phyloP scores from a whole-genome alignment of 2,329 filamentous ascomycete genomes.

The Ceratocystis smalleyi region DNA sequence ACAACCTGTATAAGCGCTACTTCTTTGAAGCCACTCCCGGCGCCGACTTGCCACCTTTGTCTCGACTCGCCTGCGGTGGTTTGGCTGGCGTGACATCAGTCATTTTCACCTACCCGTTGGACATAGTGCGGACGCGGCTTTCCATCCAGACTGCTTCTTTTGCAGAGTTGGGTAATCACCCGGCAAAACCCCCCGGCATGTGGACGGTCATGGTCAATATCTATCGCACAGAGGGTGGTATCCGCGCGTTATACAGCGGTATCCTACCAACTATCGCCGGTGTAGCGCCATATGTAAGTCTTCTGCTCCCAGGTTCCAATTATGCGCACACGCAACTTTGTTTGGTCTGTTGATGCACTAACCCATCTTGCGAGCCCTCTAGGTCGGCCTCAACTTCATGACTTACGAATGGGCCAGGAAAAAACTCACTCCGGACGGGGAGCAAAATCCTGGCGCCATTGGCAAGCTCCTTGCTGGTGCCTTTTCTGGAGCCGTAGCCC shows the following conservation, averaged over 20 bases:
- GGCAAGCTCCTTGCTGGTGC: slow-evolving; percentile 83
- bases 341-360: background rate
- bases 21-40: slow-evolving; percentile 66
- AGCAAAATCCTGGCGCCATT: slow-evolving; percentile 61
- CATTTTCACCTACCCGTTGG: slow-evolving; percentile 84
- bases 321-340: background rate
- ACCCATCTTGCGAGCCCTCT: background rate
- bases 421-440: slow-evolving; percentile 72
- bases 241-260: slow-evolving; percentile 76
- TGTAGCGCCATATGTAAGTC: slow-evolving; percentile 73
- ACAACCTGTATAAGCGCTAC: slow-evolving; percentile 87
- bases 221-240: slow-evolving; percentile 81
- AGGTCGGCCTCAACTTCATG: slow-evolving; percentile 97
- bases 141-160: slow-evolving; percentile 99
- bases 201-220: slow-evolving; percentile 67
- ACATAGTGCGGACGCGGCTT: slow-evolving; percentile 88
- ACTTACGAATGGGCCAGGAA: slow-evolving; percentile 81
- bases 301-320: background rate
- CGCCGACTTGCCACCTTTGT: slow-evolving; percentile 54
- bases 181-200: slow-evolving; percentile 73
- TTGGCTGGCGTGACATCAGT: slow-evolving; percentile 91
- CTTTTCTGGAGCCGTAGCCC: slow-evolving; percentile 86
- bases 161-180: slow-evolving; percentile 49
- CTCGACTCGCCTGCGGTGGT: slow-evolving; percentile 77
- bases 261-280: slow-evolving; percentile 89